Base-by-base conservation (phyloP, 495 filamentous ascomycete species). In the Apiosordaria backusii region DNA sequence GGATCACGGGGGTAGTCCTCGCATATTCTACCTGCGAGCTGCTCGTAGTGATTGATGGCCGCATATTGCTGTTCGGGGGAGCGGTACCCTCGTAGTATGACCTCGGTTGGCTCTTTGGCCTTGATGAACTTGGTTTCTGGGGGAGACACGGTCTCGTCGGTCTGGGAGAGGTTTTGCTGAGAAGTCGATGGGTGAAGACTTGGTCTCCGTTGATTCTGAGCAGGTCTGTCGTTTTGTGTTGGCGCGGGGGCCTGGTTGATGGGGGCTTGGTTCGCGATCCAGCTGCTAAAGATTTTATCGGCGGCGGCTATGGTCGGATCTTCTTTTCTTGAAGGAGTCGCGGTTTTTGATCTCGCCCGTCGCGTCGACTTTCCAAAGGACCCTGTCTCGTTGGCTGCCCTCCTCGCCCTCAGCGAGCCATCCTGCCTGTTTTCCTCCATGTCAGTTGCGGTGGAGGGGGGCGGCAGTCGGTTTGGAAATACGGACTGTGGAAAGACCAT, bases 1-100 rank as follows among this genome's bases (percentile, higher is more conserved):
- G 89, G 83, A 24, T 88, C 85, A 65, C 93, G 87, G 4, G 90
- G 85, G 76, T 97, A 97, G 75, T 96, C 92, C 78, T 97, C 93
- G 75, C 91, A 94, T 72, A 97, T 92, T 64, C 87, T 78, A 50
- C 93, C 92, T 60, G 82, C 84, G 53, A 92, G 87, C 59, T 87
- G 83, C 80, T 97, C 93, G 76, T 88, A 97, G 73, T 90, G 88
- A 71, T 89, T 87, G 67, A 97, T 89, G 24, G 91, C 92, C 29
- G 92, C 90, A 82, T 92, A 96, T 78, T 95, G 90, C 26, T 84
- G 81, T 50, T 84, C 80, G 55, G 88, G 83, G 45, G 82, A 82
- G 40, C 87, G 85, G 76, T 91, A 96, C n/a, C 93, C 93, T 66
- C 91, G 89, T 24, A 97, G 80, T 25, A 96, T 87, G 65, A 93